These are phyloP conservation scores for Phialophora expanda DNA, from an alignment of 2,329 filamentous ascomycete species.

Conservation along the genomic window DNA sequence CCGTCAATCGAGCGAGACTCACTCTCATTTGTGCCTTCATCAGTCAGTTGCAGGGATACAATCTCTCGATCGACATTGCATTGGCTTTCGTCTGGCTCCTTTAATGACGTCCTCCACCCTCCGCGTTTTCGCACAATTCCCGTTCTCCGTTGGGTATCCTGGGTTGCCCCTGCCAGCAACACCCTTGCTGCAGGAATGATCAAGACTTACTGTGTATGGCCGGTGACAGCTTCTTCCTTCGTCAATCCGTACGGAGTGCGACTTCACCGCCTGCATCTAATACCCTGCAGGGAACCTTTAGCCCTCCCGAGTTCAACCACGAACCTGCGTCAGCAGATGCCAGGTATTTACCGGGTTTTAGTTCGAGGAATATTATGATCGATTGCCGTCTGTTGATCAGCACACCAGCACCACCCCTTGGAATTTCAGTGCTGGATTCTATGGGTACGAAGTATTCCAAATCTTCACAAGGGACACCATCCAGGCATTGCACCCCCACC, in stretches of 20 bases:
- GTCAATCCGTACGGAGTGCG: not conserved
- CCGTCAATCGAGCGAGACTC: not conserved
- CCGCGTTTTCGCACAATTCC: not conserved
- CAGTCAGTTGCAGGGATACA: not conserved
- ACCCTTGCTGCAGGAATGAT: not conserved
- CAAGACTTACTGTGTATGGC: not conserved
- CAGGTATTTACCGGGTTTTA: not conserved
- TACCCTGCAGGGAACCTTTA: not conserved
- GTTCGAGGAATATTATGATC: not conserved
- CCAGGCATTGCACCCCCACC: not conserved
- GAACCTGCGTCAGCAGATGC: not conserved
- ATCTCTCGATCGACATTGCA: not conserved
- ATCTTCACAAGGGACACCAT: not conserved
- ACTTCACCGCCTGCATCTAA: not conserved
- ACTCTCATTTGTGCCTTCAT: not conserved
- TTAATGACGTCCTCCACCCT: not conserved
- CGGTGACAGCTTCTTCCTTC: not conserved
- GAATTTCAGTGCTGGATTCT: not conserved
- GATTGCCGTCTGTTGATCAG: not conserved
- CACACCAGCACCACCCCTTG: not conserved
- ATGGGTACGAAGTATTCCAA: not conserved
- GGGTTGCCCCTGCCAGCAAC: not conserved
- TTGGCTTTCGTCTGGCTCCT: not conserved
- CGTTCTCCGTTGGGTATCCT: not conserved
- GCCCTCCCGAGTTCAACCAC: not conserved